These are phyloP conservation scores for Steccherinum ochraceum DNA, from an alignment of 768 basidiomycete species.

Conservation along the genomic window DNA sequence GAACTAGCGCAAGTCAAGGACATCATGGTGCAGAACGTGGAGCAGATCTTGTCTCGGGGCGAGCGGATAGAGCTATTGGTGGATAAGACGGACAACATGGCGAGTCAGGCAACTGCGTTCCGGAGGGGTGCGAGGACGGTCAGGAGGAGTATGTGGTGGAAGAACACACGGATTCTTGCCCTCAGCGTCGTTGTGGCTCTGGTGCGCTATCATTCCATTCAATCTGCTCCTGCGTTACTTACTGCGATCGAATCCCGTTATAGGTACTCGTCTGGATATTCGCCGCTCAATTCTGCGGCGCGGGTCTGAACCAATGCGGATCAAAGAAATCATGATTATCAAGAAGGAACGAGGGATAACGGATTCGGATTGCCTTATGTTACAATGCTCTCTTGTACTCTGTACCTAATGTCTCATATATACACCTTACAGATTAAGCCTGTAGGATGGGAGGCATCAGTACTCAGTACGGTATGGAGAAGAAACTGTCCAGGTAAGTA, in stretches of 20 bases:
- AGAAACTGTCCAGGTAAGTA: not conserved
- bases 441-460: not conserved
- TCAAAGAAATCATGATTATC: slow-evolving; percentile 16
- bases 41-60: slow-evolving; percentile 89
- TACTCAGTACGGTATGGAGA: not conserved
- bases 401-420: not conserved
- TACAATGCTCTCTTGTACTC: not conserved
- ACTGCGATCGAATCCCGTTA: not conserved
- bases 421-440: not conserved
- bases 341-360: not conserved
- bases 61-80: slow-evolving; percentile 94
- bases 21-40: slow-evolving; percentile 98
- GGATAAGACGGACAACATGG: slow-evolving; percentile 96
- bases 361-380: not conserved
- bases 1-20: slow-evolving; percentile 90
- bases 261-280: slow-evolving; percentile 78
- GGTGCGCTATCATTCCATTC: slow-evolving; percentile 34
- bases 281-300: slow-evolving; percentile 86
- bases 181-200: slow-evolving; percentile 67
- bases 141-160: slow-evolving; percentile 87
- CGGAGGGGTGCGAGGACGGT: slow-evolving; percentile 81
- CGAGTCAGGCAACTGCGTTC: slow-evolving; percentile 91
- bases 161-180: slow-evolving; percentile 62
- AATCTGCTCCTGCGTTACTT: slow-evolving; percentile 8
- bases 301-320: slow-evolving; percentile 64